Conservation (phyloP, 352 stramenopile genomes). For the Pythium pyrilobum region DNA sequence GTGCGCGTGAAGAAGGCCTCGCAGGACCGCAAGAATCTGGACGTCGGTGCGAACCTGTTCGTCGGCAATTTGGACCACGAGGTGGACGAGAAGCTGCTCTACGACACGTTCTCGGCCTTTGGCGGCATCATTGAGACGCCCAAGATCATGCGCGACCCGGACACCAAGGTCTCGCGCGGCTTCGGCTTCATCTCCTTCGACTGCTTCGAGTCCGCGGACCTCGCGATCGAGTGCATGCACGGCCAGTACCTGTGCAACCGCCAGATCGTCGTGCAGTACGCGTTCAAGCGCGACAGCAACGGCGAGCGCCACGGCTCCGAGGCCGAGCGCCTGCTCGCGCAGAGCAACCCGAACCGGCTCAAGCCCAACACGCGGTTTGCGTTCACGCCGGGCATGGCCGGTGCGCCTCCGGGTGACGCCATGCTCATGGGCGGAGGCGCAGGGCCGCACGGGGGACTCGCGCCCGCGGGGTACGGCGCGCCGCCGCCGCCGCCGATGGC, state of each 20-base stretch:
- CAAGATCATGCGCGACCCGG: constrained; percentile 93
- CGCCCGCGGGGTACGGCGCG: background rate
- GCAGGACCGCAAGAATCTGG: constrained; percentile 93
- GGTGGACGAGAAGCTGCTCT: constrained; percentile 99
- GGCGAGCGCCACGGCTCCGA: constrained; percentile 91
- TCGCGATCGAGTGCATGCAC: constrained; percentile 99
- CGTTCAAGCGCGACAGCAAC: constrained; percentile 97
- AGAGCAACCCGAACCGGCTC: constrained; percentile 77
- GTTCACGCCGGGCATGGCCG: constrained; percentile 20
- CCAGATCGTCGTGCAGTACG: constrained; percentile 98
- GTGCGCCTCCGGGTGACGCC: background rate
- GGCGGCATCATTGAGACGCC: constrained; percentile 95
- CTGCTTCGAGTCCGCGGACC: constrained; percentile 95
- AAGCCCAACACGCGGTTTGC: constrained; percentile 78
- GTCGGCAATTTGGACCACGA: constrained; percentile 95
- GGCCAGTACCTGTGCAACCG: constrained; percentile 97
- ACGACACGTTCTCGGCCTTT: constrained; percentile 99
- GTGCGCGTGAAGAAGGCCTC: constrained; percentile 96
- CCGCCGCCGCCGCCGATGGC: constrained; percentile 31
- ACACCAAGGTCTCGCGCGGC: constrained; percentile 91
- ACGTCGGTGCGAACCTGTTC: constrained; percentile 99
- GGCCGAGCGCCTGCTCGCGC: constrained; percentile 81
- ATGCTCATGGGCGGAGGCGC: background rate
- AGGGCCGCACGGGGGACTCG: background rate
- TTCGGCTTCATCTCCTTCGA: constrained; percentile 98